Base-by-base conservation (phyloP, 768 basidiomycete genomes). In the Calvatia gigantea region DNA sequence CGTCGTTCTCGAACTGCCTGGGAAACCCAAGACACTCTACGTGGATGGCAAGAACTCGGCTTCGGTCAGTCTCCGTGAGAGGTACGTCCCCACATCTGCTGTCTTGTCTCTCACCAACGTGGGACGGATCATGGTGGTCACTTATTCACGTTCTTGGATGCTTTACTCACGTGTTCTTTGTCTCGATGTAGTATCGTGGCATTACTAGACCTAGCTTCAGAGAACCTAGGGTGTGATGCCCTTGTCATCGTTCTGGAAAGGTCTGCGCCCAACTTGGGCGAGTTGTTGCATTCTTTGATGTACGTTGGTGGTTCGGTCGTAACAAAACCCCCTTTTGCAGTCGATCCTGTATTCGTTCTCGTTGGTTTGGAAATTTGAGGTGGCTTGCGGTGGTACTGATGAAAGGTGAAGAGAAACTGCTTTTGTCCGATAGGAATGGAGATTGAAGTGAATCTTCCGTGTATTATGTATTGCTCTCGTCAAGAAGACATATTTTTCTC, bases 251-350 rank as follows among this genome's bases (percentile, higher is more conserved):
- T 80, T 33, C 75, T 95, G 53, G 89, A 91, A 69, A 82, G 87
- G 62, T 77, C 84, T 0, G 87, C 85, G 38, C 80, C 83, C 15
- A 81, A 79, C 52, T 77, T 94, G 52, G 81, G 86, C 61, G 82
- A 84, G 64, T 75, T 94, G 54, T 75, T 95, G 33, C 94, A 95
- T 66, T 88, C 93, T 47, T 78, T 95, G 59, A 91, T 95, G 89
- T 95, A 95, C 70, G 89, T 94, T 50, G 92, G 92, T 59, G 93
- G 90, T 53, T 82, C 80, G 47, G 87, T 95, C 51, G 85, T 95
- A 49, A 89, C 91, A 51, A 86, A 84, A 66, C 88, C 89, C 52
- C 83, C 82, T 23, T 90, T 89, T 76, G 76, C 83, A 64, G 83
- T 87, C 55, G 82, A 91, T 65, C 79, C 87, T 27, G 82, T 85